These are phyloP conservation scores for Tetrahymena borealis DNA, from an alignment of 73 alveolate species.

Conservation along the genomic window DNA sequence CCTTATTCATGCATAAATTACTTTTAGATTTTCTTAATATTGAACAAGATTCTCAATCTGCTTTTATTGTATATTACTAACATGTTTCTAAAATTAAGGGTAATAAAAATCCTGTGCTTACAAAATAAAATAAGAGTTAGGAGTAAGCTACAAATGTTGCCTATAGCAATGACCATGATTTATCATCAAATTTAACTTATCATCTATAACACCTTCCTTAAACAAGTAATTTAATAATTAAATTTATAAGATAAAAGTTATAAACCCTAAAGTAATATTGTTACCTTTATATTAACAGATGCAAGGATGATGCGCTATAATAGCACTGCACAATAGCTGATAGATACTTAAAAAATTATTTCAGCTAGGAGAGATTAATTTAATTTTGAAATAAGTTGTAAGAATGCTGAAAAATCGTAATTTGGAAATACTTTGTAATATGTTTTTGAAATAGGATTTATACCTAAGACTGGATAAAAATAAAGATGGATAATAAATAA, in stretches of 20 bases:
- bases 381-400: background rate
- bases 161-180: background rate
- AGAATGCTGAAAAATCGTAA: background rate
- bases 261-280: too few relatives aligned
- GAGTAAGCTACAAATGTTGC: background rate
- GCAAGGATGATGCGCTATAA: background rate
- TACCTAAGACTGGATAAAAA: background rate
- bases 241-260: too few relatives aligned
- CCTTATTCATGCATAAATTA: background rate
- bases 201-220: too few relatives aligned
- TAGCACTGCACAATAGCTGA: background rate
- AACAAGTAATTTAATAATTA: too few relatives aligned
- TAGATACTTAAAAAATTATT: background rate
- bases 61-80: background rate
- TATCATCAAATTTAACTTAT: too few relatives aligned
- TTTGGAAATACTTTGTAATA: background rate
- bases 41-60: background rate
- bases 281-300: too few relatives aligned
- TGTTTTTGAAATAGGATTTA: background rate
- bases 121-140: background rate
- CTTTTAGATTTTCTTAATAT: background rate
- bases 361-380: background rate
- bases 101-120: background rate
- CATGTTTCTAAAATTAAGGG: background rate
- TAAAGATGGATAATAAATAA: background rate